Percentiles rank a stretch among this genome's conserved stretches.
These are phyloP conservation scores for Neocucurbitaria cava DNA, from an alignment of 2,329 filamentous ascomycete genomes.

Conservation along the genomic window DNA sequence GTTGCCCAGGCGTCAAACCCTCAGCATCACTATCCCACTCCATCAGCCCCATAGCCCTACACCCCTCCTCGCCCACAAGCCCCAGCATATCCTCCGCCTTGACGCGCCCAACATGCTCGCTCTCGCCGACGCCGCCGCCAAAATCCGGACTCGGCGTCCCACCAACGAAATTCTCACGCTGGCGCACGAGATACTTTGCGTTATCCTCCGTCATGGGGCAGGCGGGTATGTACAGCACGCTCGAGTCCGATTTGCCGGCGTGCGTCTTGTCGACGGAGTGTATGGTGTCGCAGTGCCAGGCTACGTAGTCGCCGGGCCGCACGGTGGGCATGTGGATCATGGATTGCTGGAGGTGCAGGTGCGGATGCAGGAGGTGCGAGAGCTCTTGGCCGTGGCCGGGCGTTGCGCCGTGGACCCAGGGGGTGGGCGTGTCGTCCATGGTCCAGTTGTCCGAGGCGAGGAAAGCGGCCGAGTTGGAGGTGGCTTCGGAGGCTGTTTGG, in stretches of 20 bases:
- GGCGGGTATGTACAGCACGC: conserved; percentile 87
- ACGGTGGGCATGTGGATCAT: conserved; percentile 77
- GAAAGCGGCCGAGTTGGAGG: conserved; percentile 49
- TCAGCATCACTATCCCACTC: conserved; percentile 57
- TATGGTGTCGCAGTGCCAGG: conserved; percentile 81
- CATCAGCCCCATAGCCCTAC: conserved; percentile 62
- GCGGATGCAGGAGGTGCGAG: conserved; percentile 69
- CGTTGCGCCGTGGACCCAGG: conserved; percentile 73
- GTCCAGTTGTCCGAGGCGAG: conserved; percentile 67
- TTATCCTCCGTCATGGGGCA: conserved; percentile 81
- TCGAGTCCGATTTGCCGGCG: conserved; percentile 73
- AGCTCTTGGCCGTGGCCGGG: conserved; percentile 75
- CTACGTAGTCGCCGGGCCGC: conserved; percentile 75
- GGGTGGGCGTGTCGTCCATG: conserved; percentile 60
- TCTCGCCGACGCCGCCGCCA: conserved; percentile 69
- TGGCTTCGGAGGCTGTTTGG: conserved; percentile 39
- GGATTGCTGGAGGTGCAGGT: conserved; percentile 69
- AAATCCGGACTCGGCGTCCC: conserved; percentile 63
- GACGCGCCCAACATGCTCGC: conserved; percentile 53
- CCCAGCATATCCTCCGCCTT: conserved; percentile 48
- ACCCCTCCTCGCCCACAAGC: conserved; percentile 55
- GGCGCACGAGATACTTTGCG: conserved; percentile 71
- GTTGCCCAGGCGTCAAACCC: conserved; percentile 59
- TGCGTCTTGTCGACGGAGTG: conserved; percentile 87
- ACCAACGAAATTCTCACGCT: conserved; percentile 72